A percentile compares a stretch with the other conserved stretches of the same genome.
Conservation (phyloP, 2,329 filamentous ascomycete species). For the Chrysoporthe austroafricana region DNA sequence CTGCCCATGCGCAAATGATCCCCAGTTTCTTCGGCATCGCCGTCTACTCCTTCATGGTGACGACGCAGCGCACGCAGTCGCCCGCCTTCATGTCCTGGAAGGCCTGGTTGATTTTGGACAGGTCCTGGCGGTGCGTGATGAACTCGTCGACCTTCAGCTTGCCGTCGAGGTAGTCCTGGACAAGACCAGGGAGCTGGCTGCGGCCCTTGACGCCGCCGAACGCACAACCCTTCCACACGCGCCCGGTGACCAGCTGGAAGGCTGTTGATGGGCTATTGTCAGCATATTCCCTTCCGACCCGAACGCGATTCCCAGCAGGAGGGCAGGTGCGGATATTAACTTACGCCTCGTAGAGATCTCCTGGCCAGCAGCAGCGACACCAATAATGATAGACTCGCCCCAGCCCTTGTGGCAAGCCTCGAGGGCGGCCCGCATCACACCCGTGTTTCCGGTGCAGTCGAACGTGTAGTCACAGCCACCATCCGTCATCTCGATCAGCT, state of each 20-base stretch:
- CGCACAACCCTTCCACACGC: conserved; percentile 96
- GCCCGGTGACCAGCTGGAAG: conserved; percentile 97
- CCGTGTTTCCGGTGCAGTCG: conserved; percentile 96
- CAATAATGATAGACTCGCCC: conserved; percentile 97
- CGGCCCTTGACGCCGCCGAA: conserved; percentile 99
- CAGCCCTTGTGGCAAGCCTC: conserved; percentile 99
- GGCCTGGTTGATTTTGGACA: conserved; percentile 83
- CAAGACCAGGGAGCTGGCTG: conserved; percentile 83
- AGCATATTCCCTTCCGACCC: background rate
- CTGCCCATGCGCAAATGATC: background rate
- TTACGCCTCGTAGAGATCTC: conserved; percentile 92
- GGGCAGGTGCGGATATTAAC: conserved; percentile 43
- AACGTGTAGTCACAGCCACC: conserved; percentile 99
- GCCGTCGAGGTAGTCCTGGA: conserved; percentile 86
- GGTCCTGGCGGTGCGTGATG: conserved; percentile 90
- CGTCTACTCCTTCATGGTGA: conserved; percentile 59
- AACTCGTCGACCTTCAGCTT: conserved; percentile 98
- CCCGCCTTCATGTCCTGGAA: conserved; percentile 93
- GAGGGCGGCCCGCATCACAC: conserved; percentile 92
- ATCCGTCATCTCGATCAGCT: conserved; percentile 96
- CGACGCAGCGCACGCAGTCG: conserved; percentile 95
- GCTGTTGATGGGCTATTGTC: conserved; percentile 40
- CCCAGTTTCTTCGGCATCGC: background rate
- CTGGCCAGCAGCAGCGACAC: conserved; percentile 93
- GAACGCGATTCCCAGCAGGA: background rate